phyloP scores from a whole-genome alignment of 208 protist species.

The Acanthamoeba divionensis region DNA sequence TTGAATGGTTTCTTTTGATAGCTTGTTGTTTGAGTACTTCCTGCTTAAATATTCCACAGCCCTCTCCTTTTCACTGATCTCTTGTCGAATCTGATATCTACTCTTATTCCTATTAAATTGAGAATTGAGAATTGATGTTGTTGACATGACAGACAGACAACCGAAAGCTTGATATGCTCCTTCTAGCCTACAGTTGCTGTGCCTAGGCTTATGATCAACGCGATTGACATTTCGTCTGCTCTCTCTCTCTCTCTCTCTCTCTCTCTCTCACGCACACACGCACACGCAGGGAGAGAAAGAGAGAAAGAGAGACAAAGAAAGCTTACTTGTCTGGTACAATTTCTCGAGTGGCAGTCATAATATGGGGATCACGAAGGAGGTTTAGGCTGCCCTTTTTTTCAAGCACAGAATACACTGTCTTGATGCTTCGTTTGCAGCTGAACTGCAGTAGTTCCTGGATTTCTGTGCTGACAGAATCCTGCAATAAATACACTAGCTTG shows the following conservation, averaged over 20 bases:
- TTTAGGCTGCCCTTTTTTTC: conserved; percentile 66
- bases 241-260: no score
- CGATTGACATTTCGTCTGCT: no score
- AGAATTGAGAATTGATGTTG: background rate
- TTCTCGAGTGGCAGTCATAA: conserved; percentile 75
- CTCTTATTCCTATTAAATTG: conserved; percentile 25
- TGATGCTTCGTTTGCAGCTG: conserved; percentile 31
- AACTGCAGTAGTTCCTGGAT: conserved; percentile 69
- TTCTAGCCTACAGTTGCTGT: no score
- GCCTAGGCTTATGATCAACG: no score
- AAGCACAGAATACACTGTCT: conserved; percentile 71
- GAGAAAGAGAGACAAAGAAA: background rate
- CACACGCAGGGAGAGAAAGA: no score
- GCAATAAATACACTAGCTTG: conserved; percentile 94
- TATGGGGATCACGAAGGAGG: conserved; percentile 78
- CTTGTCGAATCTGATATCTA: conserved; percentile 60
- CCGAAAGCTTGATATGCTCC: no score
- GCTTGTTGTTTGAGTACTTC: conserved; percentile 39
- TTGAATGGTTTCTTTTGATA: conserved; percentile 72
- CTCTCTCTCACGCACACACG: no score
- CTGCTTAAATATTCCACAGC: conserved; percentile 66
- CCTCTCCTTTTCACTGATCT: conserved; percentile 73
- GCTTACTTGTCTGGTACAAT: conserved; percentile 19
- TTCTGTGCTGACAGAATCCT: conserved; percentile 85
- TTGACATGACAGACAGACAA: background rate